phyloP scores from a whole-genome alignment of 78 protist species.

The Speleostelium caveatum region DNA sequence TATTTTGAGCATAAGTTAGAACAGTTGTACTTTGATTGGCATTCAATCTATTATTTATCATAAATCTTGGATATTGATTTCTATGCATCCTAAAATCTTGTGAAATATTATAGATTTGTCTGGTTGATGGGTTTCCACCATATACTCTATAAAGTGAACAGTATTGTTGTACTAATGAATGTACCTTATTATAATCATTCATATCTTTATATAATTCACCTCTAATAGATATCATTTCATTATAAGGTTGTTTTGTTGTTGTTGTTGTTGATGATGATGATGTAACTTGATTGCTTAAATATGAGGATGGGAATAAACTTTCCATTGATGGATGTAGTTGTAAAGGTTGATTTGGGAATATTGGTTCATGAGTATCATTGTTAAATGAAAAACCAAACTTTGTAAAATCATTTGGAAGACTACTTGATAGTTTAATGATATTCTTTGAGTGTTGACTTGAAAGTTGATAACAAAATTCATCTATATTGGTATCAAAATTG shows the following conservation, averaged over 20 bases:
- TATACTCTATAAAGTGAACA: neutral
- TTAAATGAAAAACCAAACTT: neutral
- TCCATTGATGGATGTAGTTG: conserved; percentile 10
- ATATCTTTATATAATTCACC: neutral
- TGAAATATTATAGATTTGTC: conserved; percentile 25
- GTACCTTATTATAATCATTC: conserved; percentile 7
- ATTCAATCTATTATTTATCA: too few species aligned
- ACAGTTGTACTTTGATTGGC: neutral
- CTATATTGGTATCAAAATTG: neutral
- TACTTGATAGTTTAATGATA: neutral
- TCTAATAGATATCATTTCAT: conserved; percentile 40
- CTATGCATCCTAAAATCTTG: conserved; percentile 34
- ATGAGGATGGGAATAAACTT: neutral
- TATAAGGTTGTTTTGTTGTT: too few species aligned
- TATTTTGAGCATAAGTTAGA: neutral
- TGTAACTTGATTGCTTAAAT: neutral
- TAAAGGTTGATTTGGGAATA: neutral
- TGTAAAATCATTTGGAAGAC: neutral
- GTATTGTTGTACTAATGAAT: neutral
- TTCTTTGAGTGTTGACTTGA: neutral
- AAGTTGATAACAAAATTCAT: conserved; percentile 8
- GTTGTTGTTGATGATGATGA: too few species aligned
- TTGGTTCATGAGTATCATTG: neutral
- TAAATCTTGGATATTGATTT: conserved; percentile 8
- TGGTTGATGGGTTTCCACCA: neutral